These are phyloP conservation scores for Colletotrichum echinochloae DNA, from an alignment of 2,329 filamentous ascomycete genomes.

Conservation along the genomic window DNA sequence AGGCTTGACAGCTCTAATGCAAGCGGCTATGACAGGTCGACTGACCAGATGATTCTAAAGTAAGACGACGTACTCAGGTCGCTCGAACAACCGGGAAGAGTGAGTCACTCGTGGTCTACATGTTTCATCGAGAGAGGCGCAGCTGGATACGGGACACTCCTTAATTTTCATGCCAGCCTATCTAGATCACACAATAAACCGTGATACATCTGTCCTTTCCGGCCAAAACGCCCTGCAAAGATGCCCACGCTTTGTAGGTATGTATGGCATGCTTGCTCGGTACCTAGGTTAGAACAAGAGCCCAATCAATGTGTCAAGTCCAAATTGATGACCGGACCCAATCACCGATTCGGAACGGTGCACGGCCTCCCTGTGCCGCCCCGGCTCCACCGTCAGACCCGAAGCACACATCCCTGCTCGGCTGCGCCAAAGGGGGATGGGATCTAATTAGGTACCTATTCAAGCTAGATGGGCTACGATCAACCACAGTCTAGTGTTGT, in stretches of 20 bases:
- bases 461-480: not conserved
- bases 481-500: not conserved
- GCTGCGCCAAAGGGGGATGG: slow-evolving; percentile 1
- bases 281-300: too few species aligned
- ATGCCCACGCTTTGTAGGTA: not conserved
- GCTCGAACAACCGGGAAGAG: not conserved
- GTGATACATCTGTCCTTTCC: slow-evolving; percentile 6
- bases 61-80: not conserved
- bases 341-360: slow-evolving; percentile 9
- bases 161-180: not conserved
- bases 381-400: not conserved
- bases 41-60: not conserved
- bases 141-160: not conserved
- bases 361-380: slow-evolving; percentile 5
- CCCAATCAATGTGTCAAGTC: not conserved
- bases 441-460: not conserved
- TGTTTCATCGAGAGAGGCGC: slow-evolving; percentile 16
- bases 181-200: not conserved
- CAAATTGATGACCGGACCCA: not conserved
- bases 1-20: not conserved
- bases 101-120: not conserved
- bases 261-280: not conserved
- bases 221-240: not conserved
- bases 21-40: not conserved
- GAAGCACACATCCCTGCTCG: slow-evolving; percentile 15